These are phyloP conservation scores for Cicer yamashitae DNA, from an alignment of 306 rosid genomes.

Conservation along the genomic window DNA sequence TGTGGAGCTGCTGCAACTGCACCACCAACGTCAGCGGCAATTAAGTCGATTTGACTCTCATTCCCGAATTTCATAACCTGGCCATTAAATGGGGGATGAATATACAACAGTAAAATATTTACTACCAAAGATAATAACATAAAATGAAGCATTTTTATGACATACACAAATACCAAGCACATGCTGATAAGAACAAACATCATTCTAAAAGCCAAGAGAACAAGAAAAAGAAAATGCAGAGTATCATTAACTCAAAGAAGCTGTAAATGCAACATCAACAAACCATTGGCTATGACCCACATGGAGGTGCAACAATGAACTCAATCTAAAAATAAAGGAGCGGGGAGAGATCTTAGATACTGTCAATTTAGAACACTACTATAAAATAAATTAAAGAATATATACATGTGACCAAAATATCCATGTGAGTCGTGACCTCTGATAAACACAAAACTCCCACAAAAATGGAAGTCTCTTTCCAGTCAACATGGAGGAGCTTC, in stretches of 20 bases:
- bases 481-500: slow-evolving; percentile 8
- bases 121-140: slow-evolving; percentile 15
- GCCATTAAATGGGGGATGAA: slow-evolving; percentile 37
- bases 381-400: slow-evolving; percentile 1
- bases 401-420: not conserved
- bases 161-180: slow-evolving; percentile 25
- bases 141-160: slow-evolving; percentile 27
- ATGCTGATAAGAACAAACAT: slow-evolving; percentile 6
- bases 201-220: slow-evolving; percentile 18
- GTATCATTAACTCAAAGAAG: slow-evolving; percentile 9
- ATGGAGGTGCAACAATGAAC: not conserved
- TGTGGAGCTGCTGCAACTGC: slow-evolving; percentile 70
- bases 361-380: slow-evolving; percentile 1
- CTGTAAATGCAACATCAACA: not conserved
- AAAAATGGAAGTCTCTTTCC: slow-evolving; percentile 4
- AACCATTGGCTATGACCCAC: not conserved
- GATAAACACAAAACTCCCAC: slow-evolving; percentile 18
- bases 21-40: slow-evolving; percentile 89
- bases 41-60: slow-evolving; percentile 78
- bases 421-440: not conserved
- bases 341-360: slow-evolving; percentile 4
- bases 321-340: not conserved
- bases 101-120: slow-evolving; percentile 32
- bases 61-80: slow-evolving; percentile 96
- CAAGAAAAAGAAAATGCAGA: not conserved